Conservation (phyloP, 2,329 filamentous ascomycete species). For the Pseudogymnoascus sp. region DNA sequence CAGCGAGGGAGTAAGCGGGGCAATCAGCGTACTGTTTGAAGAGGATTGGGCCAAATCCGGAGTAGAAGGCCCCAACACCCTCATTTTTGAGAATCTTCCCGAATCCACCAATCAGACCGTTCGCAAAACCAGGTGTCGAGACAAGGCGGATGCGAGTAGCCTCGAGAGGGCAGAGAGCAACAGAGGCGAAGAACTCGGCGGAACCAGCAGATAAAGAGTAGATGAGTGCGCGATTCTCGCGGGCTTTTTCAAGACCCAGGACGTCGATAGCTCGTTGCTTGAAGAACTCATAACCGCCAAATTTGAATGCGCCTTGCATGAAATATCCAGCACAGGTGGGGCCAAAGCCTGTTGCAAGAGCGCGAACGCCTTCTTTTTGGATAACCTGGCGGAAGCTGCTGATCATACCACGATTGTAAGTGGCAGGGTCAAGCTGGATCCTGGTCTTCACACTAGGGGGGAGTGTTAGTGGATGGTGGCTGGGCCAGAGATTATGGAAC, state of each 20-base stretch:
- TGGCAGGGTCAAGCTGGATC: constrained; percentile 84
- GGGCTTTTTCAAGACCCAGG: constrained; percentile 68
- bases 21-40: constrained; percentile 60
- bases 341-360: constrained; percentile 76
- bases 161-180: constrained; percentile 85
- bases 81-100: constrained; percentile 75
- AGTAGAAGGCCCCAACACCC: constrained; percentile 81
- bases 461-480: constrained; percentile 18
- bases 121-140: constrained; percentile 77
- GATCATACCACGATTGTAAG: constrained; percentile 82
- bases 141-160: constrained; percentile 91
- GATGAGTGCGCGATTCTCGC: constrained; percentile 71
- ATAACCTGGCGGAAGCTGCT: constrained; percentile 83
- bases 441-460: constrained; percentile 76
- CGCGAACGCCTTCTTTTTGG: constrained; percentile 73
- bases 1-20: not conserved
- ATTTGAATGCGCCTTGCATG: constrained; percentile 89
- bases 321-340: constrained; percentile 87
- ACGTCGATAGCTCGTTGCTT: constrained; percentile 82
- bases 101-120: constrained; percentile 70
- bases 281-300: constrained; percentile 93
- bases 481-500: constrained; percentile 26
- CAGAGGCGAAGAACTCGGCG: constrained; percentile 64
- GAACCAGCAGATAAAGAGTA: constrained; percentile 63
- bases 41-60: constrained; percentile 78